These are phyloP conservation scores for Houttuynia cordata DNA, from an alignment of 164 flowering plant genomes.

Conservation along the genomic window DNA sequence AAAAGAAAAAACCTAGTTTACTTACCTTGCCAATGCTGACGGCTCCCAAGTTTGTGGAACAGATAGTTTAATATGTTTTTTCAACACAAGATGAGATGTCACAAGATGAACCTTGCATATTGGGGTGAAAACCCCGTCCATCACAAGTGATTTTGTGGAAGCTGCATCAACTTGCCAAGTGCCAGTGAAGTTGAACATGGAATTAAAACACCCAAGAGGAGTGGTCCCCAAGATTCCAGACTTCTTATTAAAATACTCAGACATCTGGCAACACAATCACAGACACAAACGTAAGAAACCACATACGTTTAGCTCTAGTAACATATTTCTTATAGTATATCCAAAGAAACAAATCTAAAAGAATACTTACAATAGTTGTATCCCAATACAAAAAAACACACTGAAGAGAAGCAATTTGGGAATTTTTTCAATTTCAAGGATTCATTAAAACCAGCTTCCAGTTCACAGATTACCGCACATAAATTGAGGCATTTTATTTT, in stretches of 20 bases:
- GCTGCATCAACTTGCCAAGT: constrained; percentile 80
- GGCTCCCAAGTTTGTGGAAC: constrained; percentile 95
- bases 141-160: constrained; percentile 78
- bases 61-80: constrained; percentile 62
- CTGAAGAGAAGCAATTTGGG: no score
- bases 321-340: background rate
- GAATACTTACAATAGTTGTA: background rate
- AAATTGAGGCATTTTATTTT: no score
- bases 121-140: constrained; percentile 69
- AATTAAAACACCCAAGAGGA: constrained; percentile 92
- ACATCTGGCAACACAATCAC: constrained; percentile 47
- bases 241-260: constrained; percentile 57
- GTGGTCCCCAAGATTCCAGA: constrained; percentile 47
- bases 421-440: no score
- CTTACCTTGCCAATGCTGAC: constrained; percentile 81
- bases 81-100: constrained; percentile 37
- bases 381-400: no score
- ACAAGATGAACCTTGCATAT: constrained; percentile 42
- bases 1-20: constrained; percentile 3
- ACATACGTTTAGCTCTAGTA: background rate
- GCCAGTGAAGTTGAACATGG: constrained; percentile 96
- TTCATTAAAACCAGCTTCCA: no score
- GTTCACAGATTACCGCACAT: no score
- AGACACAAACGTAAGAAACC: background rate
- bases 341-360: background rate